These are phyloP conservation scores for Penicillium concentricum DNA, from an alignment of 2,329 filamentous ascomycete species.

Conservation along the genomic window DNA sequence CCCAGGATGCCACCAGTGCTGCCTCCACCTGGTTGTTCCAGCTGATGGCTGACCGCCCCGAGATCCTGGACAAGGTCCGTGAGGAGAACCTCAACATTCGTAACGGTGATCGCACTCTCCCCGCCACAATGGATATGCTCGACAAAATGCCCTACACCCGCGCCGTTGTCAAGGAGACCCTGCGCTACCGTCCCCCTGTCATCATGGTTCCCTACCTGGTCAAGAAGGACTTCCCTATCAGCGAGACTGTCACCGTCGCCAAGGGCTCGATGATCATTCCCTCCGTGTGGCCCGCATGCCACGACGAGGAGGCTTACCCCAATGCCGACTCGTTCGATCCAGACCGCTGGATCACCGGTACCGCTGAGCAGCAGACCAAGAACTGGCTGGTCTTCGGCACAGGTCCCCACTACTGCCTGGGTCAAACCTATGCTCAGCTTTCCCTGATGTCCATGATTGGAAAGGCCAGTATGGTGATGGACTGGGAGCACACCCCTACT, in stretches of 20 bases:
- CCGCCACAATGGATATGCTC: conserved; percentile 77
- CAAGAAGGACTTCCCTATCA: conserved; percentile 94
- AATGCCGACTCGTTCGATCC: conserved; percentile 87
- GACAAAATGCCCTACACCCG: conserved; percentile 88
- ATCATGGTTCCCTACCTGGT: conserved; percentile 94
- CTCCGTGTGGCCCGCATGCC: conserved; percentile 83
- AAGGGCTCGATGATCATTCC: conserved; percentile 96
- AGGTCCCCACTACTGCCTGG: conserved; percentile 93
- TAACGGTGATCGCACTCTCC: conserved; percentile 68
- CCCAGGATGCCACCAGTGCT: conserved; percentile 93
- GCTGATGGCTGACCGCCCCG: conserved; percentile 88
- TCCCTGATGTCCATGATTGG: conserved; percentile 88
- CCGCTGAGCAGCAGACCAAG: conserved; percentile 87
- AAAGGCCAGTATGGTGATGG: conserved; percentile 79
- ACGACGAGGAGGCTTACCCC: conserved; percentile 88
- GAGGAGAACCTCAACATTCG: conserved; percentile 82
- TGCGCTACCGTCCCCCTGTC: conserved; percentile 93
- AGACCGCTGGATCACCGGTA: conserved; percentile 85
- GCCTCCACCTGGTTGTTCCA: conserved; percentile 96
- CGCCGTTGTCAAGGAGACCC: conserved; percentile 84
- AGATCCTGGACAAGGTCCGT: conserved; percentile 82
- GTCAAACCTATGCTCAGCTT: conserved; percentile 84
- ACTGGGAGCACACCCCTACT: conserved; percentile 89
- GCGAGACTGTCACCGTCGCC: conserved; percentile 81
- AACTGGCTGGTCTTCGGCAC: conserved; percentile 97